Evolutionary conservation across 345 rosid species (phyloP).

Genomic region (Corymbia maculata): DNA sequence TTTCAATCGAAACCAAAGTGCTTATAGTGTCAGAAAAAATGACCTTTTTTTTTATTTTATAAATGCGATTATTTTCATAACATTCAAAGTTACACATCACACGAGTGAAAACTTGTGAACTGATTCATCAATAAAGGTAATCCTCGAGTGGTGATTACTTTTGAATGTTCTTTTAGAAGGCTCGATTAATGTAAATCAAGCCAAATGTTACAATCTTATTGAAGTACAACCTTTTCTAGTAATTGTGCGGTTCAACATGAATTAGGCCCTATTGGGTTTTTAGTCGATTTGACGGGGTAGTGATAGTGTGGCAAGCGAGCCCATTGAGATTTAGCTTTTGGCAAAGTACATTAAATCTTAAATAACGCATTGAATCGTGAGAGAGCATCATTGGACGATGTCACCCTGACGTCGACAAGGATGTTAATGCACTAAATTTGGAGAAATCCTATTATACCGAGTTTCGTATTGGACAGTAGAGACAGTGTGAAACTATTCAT

Average conservation of each 20-base stretch:
- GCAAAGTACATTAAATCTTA: neutral
- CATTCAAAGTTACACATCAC: neutral
- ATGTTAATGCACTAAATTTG: neutral
- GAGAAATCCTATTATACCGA: neutral
- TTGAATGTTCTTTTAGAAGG: too few species aligned
- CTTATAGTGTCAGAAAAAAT: neutral
- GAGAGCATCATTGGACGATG: neutral
- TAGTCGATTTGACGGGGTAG: neutral
- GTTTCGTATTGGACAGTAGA: neutral
- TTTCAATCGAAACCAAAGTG: too few species aligned
- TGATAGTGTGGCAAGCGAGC: neutral
- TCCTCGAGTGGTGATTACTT: neutral
- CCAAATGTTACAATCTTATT: neutral
- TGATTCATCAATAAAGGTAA: neutral
- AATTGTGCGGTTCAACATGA: neutral
- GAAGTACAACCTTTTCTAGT: neutral
- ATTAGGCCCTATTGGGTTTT: neutral
- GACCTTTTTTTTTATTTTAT: too few species aligned
- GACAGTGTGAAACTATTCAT: neutral
- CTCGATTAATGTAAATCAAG: neutral
- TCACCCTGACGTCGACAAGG: accelerated
- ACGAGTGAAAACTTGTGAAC: neutral
- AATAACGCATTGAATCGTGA: neutral
- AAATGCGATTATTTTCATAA: neutral
- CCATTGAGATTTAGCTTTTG: neutral